These are phyloP conservation scores for Marchantia paleacea DNA, from an alignment of 225 moss, liverwort and hornwort species.

Conservation along the genomic window DNA sequence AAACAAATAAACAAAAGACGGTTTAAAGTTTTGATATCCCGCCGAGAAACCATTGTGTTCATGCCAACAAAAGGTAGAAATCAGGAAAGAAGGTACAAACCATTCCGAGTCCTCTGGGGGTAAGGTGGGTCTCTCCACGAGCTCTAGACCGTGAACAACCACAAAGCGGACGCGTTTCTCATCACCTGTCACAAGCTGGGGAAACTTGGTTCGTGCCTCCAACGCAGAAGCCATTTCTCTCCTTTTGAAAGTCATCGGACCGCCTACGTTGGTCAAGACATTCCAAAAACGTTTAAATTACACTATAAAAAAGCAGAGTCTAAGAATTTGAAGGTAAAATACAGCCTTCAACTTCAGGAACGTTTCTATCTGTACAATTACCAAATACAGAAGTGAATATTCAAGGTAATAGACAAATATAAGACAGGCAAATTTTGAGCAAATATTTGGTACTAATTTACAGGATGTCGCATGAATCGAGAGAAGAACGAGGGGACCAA, in stretches of 20 bases:
- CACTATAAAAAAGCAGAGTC: too few species aligned
- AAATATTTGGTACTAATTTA: too few species aligned
- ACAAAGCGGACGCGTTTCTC: conserved; percentile 99
- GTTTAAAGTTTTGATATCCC: too few species aligned
- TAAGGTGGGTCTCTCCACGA: conserved; percentile 77
- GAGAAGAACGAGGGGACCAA: too few species aligned
- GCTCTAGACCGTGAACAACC: conserved; percentile 95
- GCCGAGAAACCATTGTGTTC: not conserved
- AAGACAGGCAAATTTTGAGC: too few species aligned
- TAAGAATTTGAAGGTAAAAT: too few species aligned
- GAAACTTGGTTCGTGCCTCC: conserved; percentile 95
- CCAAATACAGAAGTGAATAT: too few species aligned
- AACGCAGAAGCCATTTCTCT: conserved; percentile 99
- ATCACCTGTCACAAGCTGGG: conserved; percentile 93
- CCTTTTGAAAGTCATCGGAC: conserved; percentile 81
- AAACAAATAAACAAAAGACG: not conserved
- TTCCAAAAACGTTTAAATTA: too few species aligned
- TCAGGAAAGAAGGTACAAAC: conserved; percentile 36
- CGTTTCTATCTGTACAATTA: too few species aligned
- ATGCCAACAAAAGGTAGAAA: not conserved
- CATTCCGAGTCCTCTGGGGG: conserved; percentile 85
- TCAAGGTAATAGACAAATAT: too few species aligned
- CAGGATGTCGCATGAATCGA: too few species aligned
- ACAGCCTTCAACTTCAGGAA: too few species aligned
- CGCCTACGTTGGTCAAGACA: conserved; percentile 37